Percentiles rank a stretch among this genome's conserved stretches.
These are phyloP conservation scores for Ceratobasidium sp. DNA, from an alignment of 1,284 basidiomycete genomes.

Conservation along the genomic window DNA sequence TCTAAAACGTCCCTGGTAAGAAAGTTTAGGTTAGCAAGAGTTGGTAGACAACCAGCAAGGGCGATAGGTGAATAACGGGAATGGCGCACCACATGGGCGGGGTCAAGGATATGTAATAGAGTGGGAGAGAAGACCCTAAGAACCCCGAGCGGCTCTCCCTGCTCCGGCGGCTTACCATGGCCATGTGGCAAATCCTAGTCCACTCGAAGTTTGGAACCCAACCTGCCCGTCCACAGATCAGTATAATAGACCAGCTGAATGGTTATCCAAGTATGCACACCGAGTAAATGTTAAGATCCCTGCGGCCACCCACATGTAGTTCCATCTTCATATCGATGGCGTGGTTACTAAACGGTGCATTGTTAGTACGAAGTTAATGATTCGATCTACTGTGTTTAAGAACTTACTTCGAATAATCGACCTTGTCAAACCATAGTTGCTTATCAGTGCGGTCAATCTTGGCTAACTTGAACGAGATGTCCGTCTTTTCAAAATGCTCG, in stretches of 20 bases:
- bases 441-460: neutral
- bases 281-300: neutral
- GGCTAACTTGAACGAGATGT: neutral
- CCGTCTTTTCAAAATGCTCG: neutral
- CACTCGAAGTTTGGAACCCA: neutral
- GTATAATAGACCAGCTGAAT: too few species aligned
- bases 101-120: too few species aligned
- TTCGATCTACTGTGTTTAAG: neutral
- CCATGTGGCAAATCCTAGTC: neutral
- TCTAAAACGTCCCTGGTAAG: neutral
- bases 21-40: neutral
- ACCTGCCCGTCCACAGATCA: neutral
- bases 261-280: neutral
- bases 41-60: neutral
- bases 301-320: neutral
- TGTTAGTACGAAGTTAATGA: neutral
- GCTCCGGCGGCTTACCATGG: neutral
- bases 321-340: neutral
- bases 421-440: neutral
- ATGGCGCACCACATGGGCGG: too few species aligned
- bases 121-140: too few species aligned
- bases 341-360: neutral
- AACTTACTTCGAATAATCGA: neutral
- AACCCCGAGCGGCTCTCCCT: too few species aligned
- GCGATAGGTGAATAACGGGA: too few species aligned